These are phyloP conservation scores for Pseudogymnoascus sp. DNA, from an alignment of 2,329 filamentous ascomycete genomes.

Conservation along the genomic window DNA sequence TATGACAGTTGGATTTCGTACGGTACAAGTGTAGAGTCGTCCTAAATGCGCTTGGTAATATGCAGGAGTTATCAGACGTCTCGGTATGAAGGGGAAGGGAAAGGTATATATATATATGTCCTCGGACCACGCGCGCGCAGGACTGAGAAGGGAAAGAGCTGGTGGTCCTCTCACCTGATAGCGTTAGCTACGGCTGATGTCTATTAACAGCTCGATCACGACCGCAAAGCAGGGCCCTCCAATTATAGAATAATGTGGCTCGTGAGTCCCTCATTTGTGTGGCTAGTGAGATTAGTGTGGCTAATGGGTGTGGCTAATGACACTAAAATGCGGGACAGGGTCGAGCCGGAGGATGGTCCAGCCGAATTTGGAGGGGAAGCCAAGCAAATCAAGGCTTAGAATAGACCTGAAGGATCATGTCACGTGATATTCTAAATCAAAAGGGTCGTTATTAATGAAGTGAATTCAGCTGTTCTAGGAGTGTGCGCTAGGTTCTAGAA, in stretches of 20 bases:
- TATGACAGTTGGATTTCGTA: not conserved
- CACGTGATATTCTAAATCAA: not conserved
- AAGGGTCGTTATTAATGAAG: not conserved
- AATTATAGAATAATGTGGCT: conserved; percentile 7
- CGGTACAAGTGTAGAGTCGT: too few species aligned
- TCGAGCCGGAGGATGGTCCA: not conserved
- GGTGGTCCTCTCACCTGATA: conserved; percentile 5
- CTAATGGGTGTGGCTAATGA: conserved; percentile 1
- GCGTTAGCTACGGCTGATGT: not conserved
- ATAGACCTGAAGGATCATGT: not conserved
- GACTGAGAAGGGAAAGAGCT: not conserved
- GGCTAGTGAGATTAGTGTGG: not conserved
- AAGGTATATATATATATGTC: not conserved
- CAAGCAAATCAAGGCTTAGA: not conserved
- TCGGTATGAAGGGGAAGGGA: not conserved
- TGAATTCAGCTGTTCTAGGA: not conserved
- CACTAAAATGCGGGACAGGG: conserved; percentile 5
- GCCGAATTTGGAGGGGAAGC: not conserved
- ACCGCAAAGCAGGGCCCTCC: not conserved
- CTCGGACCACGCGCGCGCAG: not conserved
- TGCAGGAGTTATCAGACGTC: not conserved
- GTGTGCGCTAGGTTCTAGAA: not conserved
- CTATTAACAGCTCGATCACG: conserved; percentile 7
- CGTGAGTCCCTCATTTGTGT: not conserved
- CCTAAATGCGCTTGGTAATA: not conserved